A percentile compares a stretch with the other conserved stretches of the same genome.
phyloP scores from a whole-genome alignment of 1,284 basidiomycete species.

The Trichosporon sp. region DNA sequence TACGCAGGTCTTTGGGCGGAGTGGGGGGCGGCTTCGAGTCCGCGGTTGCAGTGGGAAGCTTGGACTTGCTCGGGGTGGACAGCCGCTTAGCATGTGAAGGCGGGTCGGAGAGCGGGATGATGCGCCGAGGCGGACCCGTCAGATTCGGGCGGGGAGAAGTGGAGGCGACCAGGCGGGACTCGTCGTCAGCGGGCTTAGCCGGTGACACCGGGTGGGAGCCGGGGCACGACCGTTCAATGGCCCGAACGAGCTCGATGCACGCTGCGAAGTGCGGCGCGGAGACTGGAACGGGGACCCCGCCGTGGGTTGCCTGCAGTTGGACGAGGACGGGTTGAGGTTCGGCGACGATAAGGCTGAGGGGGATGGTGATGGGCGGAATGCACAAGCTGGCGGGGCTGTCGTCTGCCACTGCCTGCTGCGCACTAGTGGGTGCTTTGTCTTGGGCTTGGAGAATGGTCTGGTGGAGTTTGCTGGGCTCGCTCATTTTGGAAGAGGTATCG shows the following conservation, averaged over 20 bases:
- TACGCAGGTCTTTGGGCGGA: not conserved
- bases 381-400: not conserved
- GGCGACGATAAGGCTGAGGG: not conserved
- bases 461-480: not conserved
- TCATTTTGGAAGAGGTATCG: not conserved
- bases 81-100: not conserved
- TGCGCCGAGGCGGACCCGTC: not conserved
- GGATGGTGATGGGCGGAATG: not conserved
- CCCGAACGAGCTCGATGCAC: not conserved
- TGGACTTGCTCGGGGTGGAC: not conserved
- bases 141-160: not conserved
- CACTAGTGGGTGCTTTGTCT: not conserved
- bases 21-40: not conserved
- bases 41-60: not conserved
- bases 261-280: not conserved
- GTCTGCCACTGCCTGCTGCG: not conserved
- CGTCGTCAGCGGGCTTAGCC: not conserved
- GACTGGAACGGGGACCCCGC: not conserved
- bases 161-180: not conserved
- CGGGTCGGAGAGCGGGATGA: not conserved
- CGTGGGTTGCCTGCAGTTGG: not conserved
- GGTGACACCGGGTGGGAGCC: not conserved
- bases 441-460: not conserved
- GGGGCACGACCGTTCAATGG: not conserved
- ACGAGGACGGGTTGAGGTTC: not conserved